Evolutionary conservation across 208 protist species (phyloP).

Genomic region (Balamuthia mandrillaris): DNA sequence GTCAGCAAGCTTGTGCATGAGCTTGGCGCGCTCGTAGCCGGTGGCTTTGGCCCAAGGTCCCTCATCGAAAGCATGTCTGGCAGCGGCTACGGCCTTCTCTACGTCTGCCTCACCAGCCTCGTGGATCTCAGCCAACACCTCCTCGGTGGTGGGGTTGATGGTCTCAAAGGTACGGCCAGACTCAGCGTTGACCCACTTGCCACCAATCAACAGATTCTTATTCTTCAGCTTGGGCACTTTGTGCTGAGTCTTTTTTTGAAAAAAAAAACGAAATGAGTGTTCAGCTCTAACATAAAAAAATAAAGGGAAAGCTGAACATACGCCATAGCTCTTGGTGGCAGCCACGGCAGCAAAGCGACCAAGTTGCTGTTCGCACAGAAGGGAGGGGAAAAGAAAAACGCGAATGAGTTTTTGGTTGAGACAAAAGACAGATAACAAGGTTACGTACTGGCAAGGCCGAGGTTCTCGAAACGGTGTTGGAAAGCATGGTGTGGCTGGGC

Average conservation of each 20-base stretch:
- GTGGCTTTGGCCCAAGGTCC: constrained; percentile 13
- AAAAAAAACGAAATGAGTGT: no score
- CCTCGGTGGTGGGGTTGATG: constrained; percentile 76
- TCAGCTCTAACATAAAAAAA: no score
- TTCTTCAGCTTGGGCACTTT: background rate
- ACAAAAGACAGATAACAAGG: no score
- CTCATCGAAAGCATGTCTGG: constrained; percentile 71
- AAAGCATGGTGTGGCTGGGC: no score
- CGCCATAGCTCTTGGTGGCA: no score
- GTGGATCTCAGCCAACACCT: constrained; percentile 75
- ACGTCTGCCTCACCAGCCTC: constrained; percentile 77
- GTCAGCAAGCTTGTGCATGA: constrained; percentile 75
- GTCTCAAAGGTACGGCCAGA: constrained; percentile 76
- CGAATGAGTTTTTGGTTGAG: no score
- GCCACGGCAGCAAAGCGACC: no score
- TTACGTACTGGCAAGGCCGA: no score
- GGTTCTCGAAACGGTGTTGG: no score
- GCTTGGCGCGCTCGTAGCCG: constrained; percentile 33
- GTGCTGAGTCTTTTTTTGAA: background rate
- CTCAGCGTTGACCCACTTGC: constrained; percentile 75
- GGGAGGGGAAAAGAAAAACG: no score
- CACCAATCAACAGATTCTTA: constrained; percentile 82
- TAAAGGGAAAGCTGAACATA: no score
- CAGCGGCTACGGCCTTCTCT: constrained; percentile 60
- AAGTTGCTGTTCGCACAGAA: no score